These are phyloP conservation scores for Smallanthus sonchifolius DNA, from an alignment of 129 eudicot genomes.

Conservation along the genomic window DNA sequence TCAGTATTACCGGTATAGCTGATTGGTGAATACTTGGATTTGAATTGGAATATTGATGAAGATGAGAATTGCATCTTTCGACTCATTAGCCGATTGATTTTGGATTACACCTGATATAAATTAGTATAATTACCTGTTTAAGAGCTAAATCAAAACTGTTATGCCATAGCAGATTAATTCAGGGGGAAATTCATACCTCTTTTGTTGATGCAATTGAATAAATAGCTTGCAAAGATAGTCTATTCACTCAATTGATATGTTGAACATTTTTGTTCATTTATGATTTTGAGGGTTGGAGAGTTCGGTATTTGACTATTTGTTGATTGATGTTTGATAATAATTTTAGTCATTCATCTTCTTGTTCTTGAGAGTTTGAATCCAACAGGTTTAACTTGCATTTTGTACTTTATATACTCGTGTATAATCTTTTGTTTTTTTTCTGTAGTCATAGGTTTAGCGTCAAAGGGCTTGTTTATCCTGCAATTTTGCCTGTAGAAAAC, in stretches of 20 bases:
- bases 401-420: neutral
- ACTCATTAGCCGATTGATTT: neutral
- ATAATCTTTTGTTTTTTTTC: slow-evolving; percentile 15
- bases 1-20: too few species aligned
- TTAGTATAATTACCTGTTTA: neutral
- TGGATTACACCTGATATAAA: too few species aligned
- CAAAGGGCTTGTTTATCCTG: slow-evolving; percentile 94
- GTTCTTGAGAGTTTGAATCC: neutral
- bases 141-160: too few species aligned
- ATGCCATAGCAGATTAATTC: too few species aligned
- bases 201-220: neutral
- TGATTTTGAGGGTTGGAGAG: neutral
- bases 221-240: neutral
- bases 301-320: neutral
- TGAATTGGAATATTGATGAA: neutral
- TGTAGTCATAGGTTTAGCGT: slow-evolving; percentile 86
- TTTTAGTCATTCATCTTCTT: neutral
- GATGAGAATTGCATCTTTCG: neutral
- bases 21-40: neutral
- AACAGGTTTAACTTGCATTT: neutral
- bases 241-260: neutral
- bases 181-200: too few species aligned
- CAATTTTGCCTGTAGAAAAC: slow-evolving; percentile 74
- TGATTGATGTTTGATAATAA: neutral
- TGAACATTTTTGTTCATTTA: neutral